Base-by-base conservation (phyloP, 768 basidiomycete species). In the Rhodotorula kratochvilovae region DNA sequence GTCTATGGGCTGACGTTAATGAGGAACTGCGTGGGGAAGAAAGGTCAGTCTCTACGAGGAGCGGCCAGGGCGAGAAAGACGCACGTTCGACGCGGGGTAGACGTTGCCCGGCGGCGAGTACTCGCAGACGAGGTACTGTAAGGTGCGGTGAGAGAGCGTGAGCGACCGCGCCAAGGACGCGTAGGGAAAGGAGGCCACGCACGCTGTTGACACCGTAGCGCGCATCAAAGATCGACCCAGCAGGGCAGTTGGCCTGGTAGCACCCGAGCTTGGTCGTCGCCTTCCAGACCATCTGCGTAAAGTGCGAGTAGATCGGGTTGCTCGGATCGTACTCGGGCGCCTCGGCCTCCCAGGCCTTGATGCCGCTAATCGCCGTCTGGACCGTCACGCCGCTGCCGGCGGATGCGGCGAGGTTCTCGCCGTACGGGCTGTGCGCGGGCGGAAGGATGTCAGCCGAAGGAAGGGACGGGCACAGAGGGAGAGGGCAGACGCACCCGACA, bases 361-460 rank as follows among this genome's bases (percentile, higher is more conserved):
- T 80, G n/a, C 61, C 23, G n/a, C 10, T 5, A 13, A 55, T 48
- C 19, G 42, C 5, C 4, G 33, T 33, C 10, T 31, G 39, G 36
- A 58, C 27, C 6, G n/a, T 31, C 11, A 27, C 39, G 6, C 27
- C 50, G 46, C 77, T 74, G 25, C 86, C 87, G n/a, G 87, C 87
- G 16, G 88, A 89, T 64, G 88, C 89, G 65, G 89, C 87, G 71
- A 90, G 80, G 76, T 91, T 90, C 81, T 90, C 87, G 78, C 89
- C 89, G 71, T 83, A 85, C 5, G 83, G 81, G 8, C 89, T 64
- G 54, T 2, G 17, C 36, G 16, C 11, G 45, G 3, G 45, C 19
- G 31, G 33, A 29, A 54, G 25, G 33, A 3, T 7, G 35, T 31
- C 33, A 51, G n/a, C 2, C 21, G 27, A 13, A 13, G 4, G n/a